Evolutionary conservation across 495 filamentous ascomycete species (phyloP).

Genomic region (Patellaria atrata): DNA sequence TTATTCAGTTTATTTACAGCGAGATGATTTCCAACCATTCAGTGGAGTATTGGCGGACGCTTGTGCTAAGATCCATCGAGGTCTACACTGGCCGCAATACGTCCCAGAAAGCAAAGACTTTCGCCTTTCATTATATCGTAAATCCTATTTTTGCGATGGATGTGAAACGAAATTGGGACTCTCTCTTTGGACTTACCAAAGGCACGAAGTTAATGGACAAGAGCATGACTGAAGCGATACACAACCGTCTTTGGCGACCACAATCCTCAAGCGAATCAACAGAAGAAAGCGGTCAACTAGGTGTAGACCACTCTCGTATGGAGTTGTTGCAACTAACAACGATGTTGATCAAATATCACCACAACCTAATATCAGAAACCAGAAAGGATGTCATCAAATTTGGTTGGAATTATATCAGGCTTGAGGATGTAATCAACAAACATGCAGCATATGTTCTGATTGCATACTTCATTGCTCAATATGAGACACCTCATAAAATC

Average conservation of each 20-base stretch:
- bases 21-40: conserved; percentile 74
- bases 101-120: conserved; percentile 81
- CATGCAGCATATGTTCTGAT: conserved; percentile 95
- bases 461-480: conserved; percentile 93
- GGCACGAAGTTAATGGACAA: conserved; percentile 71
- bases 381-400: conserved; percentile 99
- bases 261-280: conserved; percentile 60
- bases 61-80: conserved; percentile 76
- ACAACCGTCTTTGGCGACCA: conserved; percentile 86
- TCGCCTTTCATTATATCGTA: conserved; percentile 78
- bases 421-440: conserved; percentile 98
- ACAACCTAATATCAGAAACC: conserved; percentile 66
- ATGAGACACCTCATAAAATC: conserved; percentile 93
- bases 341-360: conserved; percentile 86
- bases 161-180: conserved; percentile 54
- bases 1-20: conserved; percentile 72
- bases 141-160: conserved; percentile 98
- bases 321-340: conserved; percentile 90
- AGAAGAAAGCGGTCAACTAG: conserved; percentile 73
- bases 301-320: conserved; percentile 91
- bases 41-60: conserved; percentile 73
- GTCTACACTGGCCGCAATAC: conserved; percentile 65
- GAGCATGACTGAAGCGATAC: conserved; percentile 77
- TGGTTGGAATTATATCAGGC: conserved; percentile 92
- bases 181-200: conserved; percentile 37